A percentile compares a stretch with the other conserved stretches of the same genome.
These are phyloP conservation scores for Chenopodium album DNA, from an alignment of 148 eudicot species.

Conservation along the genomic window DNA sequence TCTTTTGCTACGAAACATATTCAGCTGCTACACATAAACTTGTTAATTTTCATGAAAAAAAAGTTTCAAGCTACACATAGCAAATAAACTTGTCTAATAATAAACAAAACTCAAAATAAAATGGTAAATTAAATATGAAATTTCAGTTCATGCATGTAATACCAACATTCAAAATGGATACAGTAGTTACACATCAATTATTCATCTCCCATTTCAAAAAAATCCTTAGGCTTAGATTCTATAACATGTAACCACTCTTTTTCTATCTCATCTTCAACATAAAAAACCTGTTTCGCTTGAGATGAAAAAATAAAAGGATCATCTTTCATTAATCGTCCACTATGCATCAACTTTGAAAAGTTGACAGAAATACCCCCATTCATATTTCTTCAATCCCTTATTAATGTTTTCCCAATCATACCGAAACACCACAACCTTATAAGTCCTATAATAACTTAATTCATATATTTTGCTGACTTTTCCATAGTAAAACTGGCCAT, in stretches of 20 bases:
- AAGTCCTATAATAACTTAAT: slow-evolving; percentile 14
- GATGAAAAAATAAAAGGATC: slow-evolving; percentile 11
- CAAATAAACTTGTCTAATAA: too few species aligned
- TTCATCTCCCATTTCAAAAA: too few species aligned
- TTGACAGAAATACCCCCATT: slow-evolving; percentile 14
- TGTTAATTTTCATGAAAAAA: too few species aligned
- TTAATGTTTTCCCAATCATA: slow-evolving; percentile 17
- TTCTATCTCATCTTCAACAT: neutral
- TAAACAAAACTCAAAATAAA: too few species aligned
- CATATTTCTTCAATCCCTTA: neutral
- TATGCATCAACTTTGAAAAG: neutral
- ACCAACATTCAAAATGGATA: too few species aligned
- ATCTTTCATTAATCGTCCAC: slow-evolving; percentile 8
- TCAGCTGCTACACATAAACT: too few species aligned
- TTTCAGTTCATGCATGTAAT: too few species aligned
- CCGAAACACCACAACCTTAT: slow-evolving; percentile 7
- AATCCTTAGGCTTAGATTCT: neutral
- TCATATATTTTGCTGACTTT: slow-evolving; percentile 11
- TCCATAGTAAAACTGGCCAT: slow-evolving; percentile 14
- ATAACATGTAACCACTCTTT: too few species aligned
- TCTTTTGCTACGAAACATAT: too few species aligned
- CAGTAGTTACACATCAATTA: too few species aligned
- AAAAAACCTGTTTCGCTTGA: neutral
- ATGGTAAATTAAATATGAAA: too few species aligned
- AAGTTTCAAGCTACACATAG: too few species aligned